Evolutionary conservation across 257 asterid species (phyloP).

Genomic region (Solanum raphanifolium): DNA sequence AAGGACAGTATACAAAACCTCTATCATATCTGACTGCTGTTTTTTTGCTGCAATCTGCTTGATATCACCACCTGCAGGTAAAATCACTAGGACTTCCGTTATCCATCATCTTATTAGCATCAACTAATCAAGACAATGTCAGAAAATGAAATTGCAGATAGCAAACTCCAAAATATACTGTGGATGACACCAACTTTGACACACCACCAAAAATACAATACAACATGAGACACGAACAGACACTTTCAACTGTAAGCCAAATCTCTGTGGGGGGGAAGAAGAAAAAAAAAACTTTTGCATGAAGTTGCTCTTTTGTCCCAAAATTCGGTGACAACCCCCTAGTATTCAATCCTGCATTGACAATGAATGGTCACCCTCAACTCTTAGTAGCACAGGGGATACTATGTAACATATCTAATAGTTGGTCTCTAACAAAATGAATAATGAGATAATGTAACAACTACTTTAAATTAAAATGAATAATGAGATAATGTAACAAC

Average conservation of each 20-base stretch:
- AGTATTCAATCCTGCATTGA: conserved; percentile 92
- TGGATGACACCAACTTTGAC: not conserved
- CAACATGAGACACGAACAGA: not conserved
- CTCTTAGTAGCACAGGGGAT: conserved; percentile 4
- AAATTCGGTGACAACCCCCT: conserved; percentile 84
- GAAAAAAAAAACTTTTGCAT: conserved; percentile 15
- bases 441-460: not conserved
- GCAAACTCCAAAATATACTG: not conserved
- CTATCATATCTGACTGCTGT: conserved; percentile 53
- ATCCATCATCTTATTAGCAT: conserved; percentile 13
- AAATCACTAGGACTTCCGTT: conserved; percentile 26
- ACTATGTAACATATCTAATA: not conserved
- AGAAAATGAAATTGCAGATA: not conserved
- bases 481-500: not conserved
- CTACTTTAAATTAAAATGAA: not conserved
- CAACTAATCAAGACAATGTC: not conserved
- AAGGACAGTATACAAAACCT: conserved; percentile 41
- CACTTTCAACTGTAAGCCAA: conserved; percentile 5
- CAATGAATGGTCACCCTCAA: conserved; percentile 43
- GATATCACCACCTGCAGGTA: conserved; percentile 81
- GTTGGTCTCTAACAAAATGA: not conserved
- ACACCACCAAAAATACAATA: not conserved
- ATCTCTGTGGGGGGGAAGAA: conserved; percentile 20
- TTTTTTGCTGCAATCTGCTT: conserved; percentile 61
- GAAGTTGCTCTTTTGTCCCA: conserved; percentile 73